Evolutionary conservation across 306 rosid genomes (phyloP).

Genomic region (Carpinus fangiana): DNA sequence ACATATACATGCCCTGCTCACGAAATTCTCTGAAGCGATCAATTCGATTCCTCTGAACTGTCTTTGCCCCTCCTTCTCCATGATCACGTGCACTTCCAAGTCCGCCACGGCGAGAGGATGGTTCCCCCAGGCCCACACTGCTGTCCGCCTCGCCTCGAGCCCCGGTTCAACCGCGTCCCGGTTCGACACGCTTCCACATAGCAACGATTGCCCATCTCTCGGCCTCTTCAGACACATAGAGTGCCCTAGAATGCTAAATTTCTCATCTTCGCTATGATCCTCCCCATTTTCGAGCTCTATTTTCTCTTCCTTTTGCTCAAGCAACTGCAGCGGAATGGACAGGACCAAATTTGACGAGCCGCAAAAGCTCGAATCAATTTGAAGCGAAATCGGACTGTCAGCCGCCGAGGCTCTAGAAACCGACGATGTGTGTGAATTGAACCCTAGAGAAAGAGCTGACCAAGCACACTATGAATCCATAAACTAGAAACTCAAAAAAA

Average conservation of each 20-base stretch:
- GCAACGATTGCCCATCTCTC: conserved; percentile 37
- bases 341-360: conserved; percentile 25
- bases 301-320: conserved; percentile 38
- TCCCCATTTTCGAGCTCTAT: conserved; percentile 36
- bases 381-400: conserved; percentile 36
- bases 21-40: conserved; percentile 84
- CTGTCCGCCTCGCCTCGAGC: conserved; percentile 35
- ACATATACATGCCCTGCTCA: conserved; percentile 71
- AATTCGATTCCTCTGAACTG: conserved; percentile 74
- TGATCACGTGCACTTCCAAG: conserved; percentile 63
- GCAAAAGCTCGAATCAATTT: conserved; percentile 32
- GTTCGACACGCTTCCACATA: conserved; percentile 37
- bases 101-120: conserved; percentile 62
- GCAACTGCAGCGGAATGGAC: conserved; percentile 36
- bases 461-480: conserved; percentile 53
- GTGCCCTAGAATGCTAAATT: conserved; percentile 57
- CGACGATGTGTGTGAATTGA: conserved; percentile 44
- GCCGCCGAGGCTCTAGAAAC: conserved; percentile 11
- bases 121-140: conserved; percentile 66
- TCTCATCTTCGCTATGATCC: conserved; percentile 45
- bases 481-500: neutral
- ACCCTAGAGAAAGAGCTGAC: conserved; percentile 60
- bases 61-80: conserved; percentile 73
- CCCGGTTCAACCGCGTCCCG: conserved; percentile 43
- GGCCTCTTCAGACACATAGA: conserved; percentile 52